Conservation (phyloP, 1,284 basidiomycete species). For the Microbotryum intermedium region DNA sequence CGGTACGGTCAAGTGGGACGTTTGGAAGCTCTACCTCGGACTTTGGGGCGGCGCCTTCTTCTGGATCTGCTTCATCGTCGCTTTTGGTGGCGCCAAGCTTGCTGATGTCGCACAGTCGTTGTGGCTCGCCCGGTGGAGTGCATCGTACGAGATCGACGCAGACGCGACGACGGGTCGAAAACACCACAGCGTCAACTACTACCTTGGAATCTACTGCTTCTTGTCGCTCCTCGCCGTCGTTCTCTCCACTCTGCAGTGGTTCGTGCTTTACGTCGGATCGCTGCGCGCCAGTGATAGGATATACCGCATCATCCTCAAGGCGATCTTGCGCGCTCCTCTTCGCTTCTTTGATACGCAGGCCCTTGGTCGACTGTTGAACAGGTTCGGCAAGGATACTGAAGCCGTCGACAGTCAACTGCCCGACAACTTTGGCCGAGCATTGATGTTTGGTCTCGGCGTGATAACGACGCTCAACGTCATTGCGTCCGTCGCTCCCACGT, state of each 20-base stretch:
- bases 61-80: constrained; percentile 59
- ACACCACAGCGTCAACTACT: constrained; percentile 48
- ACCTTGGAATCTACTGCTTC: constrained; percentile 65
- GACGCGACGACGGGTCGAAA: constrained; percentile 4
- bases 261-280: constrained; percentile 32
- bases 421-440: constrained; percentile 69
- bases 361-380: constrained; percentile 59
- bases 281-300: constrained; percentile 27
- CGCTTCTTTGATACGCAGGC: constrained; percentile 90
- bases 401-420: constrained; percentile 73
- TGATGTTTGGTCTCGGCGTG: constrained; percentile 47
- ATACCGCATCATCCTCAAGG: constrained; percentile 54
- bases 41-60: constrained; percentile 43
- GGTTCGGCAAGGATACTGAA: constrained; percentile 92
- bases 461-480: constrained; percentile 64
- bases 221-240: constrained; percentile 47
- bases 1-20: constrained; percentile 64
- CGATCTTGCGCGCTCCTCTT: constrained; percentile 80
- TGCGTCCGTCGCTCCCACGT: constrained; percentile 41
- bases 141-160: constrained; percentile 6
- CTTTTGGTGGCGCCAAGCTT: constrained; percentile 57
- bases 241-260: constrained; percentile 55
- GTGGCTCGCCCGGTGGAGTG: constrained; percentile 30
- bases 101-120: constrained; percentile 53
- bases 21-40: constrained; percentile 71